These are phyloP conservation scores for Cyberlindnera samutprakarnensis DNA, from an alignment of 805 yeast genomes.

Conservation along the genomic window DNA sequence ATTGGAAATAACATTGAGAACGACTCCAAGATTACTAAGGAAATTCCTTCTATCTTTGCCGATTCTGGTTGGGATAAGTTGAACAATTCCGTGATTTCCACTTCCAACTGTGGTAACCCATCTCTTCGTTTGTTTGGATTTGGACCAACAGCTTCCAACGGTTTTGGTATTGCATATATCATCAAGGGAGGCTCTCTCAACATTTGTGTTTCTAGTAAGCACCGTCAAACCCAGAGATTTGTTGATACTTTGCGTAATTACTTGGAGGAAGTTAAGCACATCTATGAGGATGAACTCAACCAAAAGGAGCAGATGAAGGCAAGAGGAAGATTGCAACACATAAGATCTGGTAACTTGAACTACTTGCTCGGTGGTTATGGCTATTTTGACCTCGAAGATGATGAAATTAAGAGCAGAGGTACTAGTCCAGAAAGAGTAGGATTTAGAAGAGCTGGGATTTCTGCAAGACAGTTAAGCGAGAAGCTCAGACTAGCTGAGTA, in stretches of 20 bases:
- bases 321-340: constrained; percentile 21
- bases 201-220: constrained; percentile 79
- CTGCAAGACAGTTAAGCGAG: constrained; percentile 21
- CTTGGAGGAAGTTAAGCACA: constrained; percentile 49
- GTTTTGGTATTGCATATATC: constrained; percentile 90
- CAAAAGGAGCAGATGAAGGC: constrained; percentile 11
- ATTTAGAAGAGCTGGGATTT: constrained; percentile 16
- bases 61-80: constrained; percentile 85
- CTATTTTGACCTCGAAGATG: constrained; percentile 66
- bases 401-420: constrained; percentile 44
- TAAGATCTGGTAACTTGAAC: constrained; percentile 29
- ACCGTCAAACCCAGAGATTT: constrained; percentile 78
- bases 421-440: constrained; percentile 21
- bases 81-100: constrained; percentile 72
- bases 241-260: constrained; percentile 59
- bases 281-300: constrained; percentile 27
- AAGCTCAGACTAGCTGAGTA: constrained; percentile 24
- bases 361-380: constrained; percentile 77
- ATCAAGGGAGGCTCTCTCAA: constrained; percentile 74
- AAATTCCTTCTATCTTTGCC: constrained; percentile 69
- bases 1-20: constrained; percentile 11
- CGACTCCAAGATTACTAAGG: constrained; percentile 16
- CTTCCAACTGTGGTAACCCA: constrained; percentile 90
- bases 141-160: constrained; percentile 85
- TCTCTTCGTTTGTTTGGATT: constrained; percentile 82